A percentile compares a stretch with the other conserved stretches of the same genome.
These are phyloP conservation scores for Rutidosis leptorrhynchoides DNA, from an alignment of 129 eudicot genomes.

Conservation along the genomic window DNA sequence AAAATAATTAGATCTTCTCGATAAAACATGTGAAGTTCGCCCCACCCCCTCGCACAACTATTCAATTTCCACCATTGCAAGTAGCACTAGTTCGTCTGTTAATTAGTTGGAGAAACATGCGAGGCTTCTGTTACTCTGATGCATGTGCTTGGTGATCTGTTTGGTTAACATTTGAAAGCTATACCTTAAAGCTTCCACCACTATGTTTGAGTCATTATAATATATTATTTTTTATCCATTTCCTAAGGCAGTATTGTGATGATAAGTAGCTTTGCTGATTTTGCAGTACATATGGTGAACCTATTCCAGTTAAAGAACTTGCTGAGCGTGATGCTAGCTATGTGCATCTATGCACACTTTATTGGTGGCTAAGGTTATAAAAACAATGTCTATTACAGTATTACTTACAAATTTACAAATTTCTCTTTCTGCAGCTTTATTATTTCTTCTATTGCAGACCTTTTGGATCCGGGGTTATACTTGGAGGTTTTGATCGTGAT, in stretches of 20 bases:
- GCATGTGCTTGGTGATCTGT: conserved; percentile 9
- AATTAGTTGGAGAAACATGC: too few species aligned
- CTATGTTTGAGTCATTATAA: background rate
- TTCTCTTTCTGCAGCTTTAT: background rate
- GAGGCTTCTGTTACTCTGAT: too few species aligned
- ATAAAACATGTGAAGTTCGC: too few species aligned
- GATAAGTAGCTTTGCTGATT: conserved; percentile 19
- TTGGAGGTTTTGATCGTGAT: conserved; percentile 97
- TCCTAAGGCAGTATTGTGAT: conserved; percentile 5
- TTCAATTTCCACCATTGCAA: too few species aligned
- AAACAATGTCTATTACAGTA: background rate
- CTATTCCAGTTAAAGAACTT: conserved; percentile 94
- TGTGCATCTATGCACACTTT: conserved; percentile 89
- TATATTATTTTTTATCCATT: background rate
- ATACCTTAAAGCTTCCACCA: conserved; percentile 1
- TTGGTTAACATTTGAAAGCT: background rate
- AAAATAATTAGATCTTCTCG: too few species aligned
- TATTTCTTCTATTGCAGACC: conserved; percentile 52
- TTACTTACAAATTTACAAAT: conserved; percentile 11
- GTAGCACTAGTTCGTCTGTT: conserved; percentile 1
- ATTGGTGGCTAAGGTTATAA: conserved; percentile 98
- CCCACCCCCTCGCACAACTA: too few species aligned
- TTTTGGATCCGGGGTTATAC: conserved; percentile 89
- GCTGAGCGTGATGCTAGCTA: conserved; percentile 96
- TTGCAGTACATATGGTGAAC: conserved; percentile 84